A percentile compares a stretch with the other conserved stretches of the same genome.
Evolutionary conservation across 2,329 filamentous ascomycete species (phyloP).

Genomic region (Exophiala calicioides): DNA sequence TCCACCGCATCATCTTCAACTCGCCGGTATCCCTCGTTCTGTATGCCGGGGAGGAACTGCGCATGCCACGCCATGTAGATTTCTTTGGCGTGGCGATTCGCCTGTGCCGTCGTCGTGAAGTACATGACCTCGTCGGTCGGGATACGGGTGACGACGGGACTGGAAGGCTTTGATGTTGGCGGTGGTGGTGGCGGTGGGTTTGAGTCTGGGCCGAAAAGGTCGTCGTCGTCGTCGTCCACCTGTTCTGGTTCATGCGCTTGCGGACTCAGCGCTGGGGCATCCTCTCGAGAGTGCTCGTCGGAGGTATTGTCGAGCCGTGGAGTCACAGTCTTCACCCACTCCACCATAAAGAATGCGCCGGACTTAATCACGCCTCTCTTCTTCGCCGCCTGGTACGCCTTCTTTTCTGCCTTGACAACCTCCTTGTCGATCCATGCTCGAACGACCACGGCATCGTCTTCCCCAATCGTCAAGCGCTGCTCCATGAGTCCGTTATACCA

Average conservation of each 20-base stretch:
- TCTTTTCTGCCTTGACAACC: conserved; percentile 13
- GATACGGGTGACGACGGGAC: no score
- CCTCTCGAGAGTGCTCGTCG: neutral
- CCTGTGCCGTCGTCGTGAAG: conserved; percentile 23
- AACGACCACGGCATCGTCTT: conserved; percentile 12
- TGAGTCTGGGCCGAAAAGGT: conserved; percentile 14
- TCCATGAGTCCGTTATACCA: conserved; percentile 18
- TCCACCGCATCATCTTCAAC: conserved; percentile 26
- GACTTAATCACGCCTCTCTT: conserved; percentile 6
- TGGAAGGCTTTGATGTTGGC: no score
- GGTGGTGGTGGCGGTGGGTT: neutral
- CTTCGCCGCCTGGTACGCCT: conserved; percentile 20
- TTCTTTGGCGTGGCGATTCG: conserved; percentile 28
- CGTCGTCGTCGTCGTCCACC: conserved; percentile 5
- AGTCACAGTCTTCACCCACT: conserved; percentile 25
- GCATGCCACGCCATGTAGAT: conserved; percentile 27
- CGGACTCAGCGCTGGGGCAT: neutral
- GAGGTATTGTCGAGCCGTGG: conserved; percentile 2
- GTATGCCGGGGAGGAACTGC: conserved; percentile 20
- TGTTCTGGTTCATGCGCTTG: neutral
- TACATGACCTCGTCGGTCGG: conserved; percentile 13
- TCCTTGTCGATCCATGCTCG: conserved; percentile 26
- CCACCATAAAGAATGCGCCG: conserved; percentile 17
- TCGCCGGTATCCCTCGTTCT: conserved; percentile 24
- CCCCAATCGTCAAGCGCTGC: conserved; percentile 22